Conservation (phyloP, 495 filamentous ascomycete species). For the Penicillium robsamsonii region DNA sequence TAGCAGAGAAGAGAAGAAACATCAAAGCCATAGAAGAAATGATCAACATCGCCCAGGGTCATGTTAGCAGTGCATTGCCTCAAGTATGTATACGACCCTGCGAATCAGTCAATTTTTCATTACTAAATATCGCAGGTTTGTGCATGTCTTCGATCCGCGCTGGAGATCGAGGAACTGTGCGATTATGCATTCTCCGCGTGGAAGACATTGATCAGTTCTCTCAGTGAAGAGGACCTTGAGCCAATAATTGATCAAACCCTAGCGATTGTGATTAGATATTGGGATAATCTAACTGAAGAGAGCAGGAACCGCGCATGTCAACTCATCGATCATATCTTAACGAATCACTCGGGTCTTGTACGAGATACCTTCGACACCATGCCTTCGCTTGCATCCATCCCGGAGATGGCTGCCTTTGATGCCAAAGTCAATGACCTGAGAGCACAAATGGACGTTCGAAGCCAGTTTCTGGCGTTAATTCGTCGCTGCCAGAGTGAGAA, state of each 20-base stretch:
- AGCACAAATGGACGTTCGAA: conserved; percentile 55
- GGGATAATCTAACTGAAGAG: conserved; percentile 61
- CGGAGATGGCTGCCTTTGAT: conserved; percentile 63
- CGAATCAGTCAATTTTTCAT: too few relatives aligned
- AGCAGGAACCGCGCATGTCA: conserved; percentile 56
- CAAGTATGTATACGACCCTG: conserved; percentile 63
- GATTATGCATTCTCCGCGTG: conserved; percentile 80
- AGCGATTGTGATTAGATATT: conserved; percentile 78
- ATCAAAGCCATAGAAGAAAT: conserved; percentile 84
- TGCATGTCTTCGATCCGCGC: conserved; percentile 81
- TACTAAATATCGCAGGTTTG: conserved; percentile 38
- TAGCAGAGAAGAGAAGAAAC: conserved; percentile 69
- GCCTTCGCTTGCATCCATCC: conserved; percentile 74
- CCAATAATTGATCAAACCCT: conserved; percentile 81
- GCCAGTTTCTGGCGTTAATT: conserved; percentile 66
- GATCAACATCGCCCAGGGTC: conserved; percentile 67
- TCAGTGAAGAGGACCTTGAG: conserved; percentile 76
- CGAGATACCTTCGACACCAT: conserved; percentile 64
- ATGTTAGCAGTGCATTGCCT: conserved; percentile 75
- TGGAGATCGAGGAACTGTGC: conserved; percentile 68
- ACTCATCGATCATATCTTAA: conserved; percentile 64
- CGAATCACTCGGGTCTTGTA: conserved; percentile 57
- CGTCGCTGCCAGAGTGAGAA: conserved; percentile 78
- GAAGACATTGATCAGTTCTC: conserved; percentile 68
- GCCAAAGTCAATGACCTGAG: conserved; percentile 61